A percentile compares a stretch with the other conserved stretches of the same genome.
Conservation (phyloP, 192 early-diverging fungal species). For the Diversispora eburnea region DNA sequence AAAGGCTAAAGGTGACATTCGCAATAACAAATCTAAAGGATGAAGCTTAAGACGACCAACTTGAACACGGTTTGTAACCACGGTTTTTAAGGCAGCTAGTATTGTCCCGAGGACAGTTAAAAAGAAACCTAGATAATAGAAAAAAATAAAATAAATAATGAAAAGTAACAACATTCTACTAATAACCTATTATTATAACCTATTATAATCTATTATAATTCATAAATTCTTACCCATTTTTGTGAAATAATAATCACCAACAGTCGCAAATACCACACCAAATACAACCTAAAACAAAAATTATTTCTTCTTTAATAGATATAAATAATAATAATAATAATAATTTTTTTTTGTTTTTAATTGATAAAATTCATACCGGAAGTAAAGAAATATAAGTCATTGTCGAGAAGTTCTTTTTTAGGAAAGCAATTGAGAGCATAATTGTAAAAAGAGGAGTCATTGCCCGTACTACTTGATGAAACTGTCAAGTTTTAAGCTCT, state of each 20-base stretch:
- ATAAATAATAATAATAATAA: background rate
- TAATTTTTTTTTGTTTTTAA: background rate
- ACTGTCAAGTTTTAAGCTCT: constrained; percentile 20
- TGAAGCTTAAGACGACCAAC: constrained; percentile 76
- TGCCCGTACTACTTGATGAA: constrained; percentile 82
- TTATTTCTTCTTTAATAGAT: background rate
- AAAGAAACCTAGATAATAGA: constrained; percentile 49
- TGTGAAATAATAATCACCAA: constrained; percentile 77
- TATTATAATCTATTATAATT: background rate
- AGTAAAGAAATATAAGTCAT: constrained; percentile 62
- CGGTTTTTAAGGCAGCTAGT: constrained; percentile 76
- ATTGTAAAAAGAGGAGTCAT: constrained; percentile 82
- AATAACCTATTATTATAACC: background rate
- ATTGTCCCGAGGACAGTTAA: constrained; percentile 77
- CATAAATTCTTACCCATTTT: constrained; percentile 38
- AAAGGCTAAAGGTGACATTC: constrained; percentile 75
- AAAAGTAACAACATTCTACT: background rate
- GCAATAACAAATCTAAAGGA: constrained; percentile 74
- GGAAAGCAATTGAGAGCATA: constrained; percentile 57
- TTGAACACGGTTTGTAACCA: constrained; percentile 77
- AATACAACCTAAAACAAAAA: constrained; percentile 52
- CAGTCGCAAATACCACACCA: constrained; percentile 80
- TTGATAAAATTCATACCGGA: constrained; percentile 39
- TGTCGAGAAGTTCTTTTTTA: constrained; percentile 51
- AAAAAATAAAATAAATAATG: background rate